These are phyloP conservation scores for Cryptococcus maquisensis DNA, from an alignment of 1,284 basidiomycete species.

Conservation along the genomic window DNA sequence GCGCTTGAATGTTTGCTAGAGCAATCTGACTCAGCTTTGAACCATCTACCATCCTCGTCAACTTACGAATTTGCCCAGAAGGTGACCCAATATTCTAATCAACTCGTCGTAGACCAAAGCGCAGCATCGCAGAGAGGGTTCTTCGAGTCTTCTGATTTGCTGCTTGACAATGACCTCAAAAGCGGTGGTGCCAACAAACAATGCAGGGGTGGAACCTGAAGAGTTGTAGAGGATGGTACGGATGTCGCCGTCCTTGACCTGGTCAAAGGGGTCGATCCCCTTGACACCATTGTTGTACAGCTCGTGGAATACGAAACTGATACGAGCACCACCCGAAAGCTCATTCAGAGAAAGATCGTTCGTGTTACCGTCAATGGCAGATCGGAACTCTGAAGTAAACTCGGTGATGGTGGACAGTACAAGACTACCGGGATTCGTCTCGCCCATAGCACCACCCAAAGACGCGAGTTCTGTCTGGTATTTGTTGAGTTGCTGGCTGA, in stretches of 20 bases:
- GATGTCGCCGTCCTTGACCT: slow-evolving; percentile 97
- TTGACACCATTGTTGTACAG: slow-evolving; percentile 94
- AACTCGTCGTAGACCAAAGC: slow-evolving; percentile 94
- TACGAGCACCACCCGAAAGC: slow-evolving; percentile 92
- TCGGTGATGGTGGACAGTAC: slow-evolving; percentile 95
- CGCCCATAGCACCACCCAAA: slow-evolving; percentile 84
- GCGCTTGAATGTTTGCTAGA: slow-evolving; percentile 93
- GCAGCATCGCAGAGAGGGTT: slow-evolving; percentile 87
- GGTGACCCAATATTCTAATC: slow-evolving; percentile 87
- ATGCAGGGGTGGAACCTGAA: slow-evolving; percentile 89
- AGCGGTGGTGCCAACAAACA: slow-evolving; percentile 93
- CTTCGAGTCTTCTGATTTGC: slow-evolving; percentile 94
- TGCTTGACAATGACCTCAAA: slow-evolving; percentile 99
- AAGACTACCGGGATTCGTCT: slow-evolving; percentile 76
- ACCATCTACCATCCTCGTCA: neutral
- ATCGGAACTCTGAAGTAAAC: slow-evolving; percentile 93
- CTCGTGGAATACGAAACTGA: slow-evolving; percentile 98
- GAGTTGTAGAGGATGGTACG: slow-evolving; percentile 94
- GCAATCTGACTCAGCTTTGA: neutral
- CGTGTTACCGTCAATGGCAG: slow-evolving; percentile 93
- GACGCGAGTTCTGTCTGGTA: slow-evolving; percentile 75
- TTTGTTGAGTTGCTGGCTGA: slow-evolving; percentile 79
- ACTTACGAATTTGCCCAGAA: slow-evolving; percentile 81
- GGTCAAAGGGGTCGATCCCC: slow-evolving; percentile 94
- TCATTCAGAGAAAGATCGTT: slow-evolving; percentile 93